A percentile compares a stretch with the other conserved stretches of the same genome.
Conservation (phyloP, 768 basidiomycete genomes). For the Suillus subluteus region DNA sequence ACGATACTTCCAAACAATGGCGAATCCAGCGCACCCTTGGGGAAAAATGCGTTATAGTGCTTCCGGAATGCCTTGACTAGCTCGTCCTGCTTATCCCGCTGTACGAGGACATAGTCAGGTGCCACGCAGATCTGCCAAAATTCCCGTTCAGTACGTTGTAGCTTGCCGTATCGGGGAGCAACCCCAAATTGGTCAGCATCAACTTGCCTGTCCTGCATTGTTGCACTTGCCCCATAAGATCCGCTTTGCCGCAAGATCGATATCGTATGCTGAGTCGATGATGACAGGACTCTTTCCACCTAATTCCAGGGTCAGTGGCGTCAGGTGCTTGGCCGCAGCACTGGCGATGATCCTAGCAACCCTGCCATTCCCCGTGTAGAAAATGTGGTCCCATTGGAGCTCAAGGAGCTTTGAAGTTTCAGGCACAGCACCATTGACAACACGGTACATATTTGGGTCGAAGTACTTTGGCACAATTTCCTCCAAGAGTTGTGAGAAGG, state of each 20-base stretch:
- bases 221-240: conserved; percentile 67
- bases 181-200: background rate
- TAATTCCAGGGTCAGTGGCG: conserved; percentile 37
- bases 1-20: conserved; percentile 54
- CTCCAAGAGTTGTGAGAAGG: conserved; percentile 52
- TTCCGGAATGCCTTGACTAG: conserved; percentile 50
- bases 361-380: conserved; percentile 41
- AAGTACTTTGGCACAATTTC: conserved; percentile 60
- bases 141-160: background rate
- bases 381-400: conserved; percentile 38
- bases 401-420: conserved; percentile 41
- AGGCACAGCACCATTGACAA: conserved; percentile 52
- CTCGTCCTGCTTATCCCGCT: conserved; percentile 45
- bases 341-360: conserved; percentile 28
- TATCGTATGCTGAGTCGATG: conserved; percentile 44
- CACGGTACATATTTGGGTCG: conserved; percentile 50
- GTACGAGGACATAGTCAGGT: conserved; percentile 51
- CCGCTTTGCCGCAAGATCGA: conserved; percentile 61
- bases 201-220: conserved; percentile 64
- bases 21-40: conserved; percentile 51
- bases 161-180: background rate
- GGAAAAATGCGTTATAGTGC: conserved; percentile 53
- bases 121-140: conserved; percentile 40
- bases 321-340: conserved; percentile 35
- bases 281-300: conserved; percentile 50